phyloP scores from a whole-genome alignment of 2,329 filamentous ascomycete species.

The Bipolaris gigantea region DNA sequence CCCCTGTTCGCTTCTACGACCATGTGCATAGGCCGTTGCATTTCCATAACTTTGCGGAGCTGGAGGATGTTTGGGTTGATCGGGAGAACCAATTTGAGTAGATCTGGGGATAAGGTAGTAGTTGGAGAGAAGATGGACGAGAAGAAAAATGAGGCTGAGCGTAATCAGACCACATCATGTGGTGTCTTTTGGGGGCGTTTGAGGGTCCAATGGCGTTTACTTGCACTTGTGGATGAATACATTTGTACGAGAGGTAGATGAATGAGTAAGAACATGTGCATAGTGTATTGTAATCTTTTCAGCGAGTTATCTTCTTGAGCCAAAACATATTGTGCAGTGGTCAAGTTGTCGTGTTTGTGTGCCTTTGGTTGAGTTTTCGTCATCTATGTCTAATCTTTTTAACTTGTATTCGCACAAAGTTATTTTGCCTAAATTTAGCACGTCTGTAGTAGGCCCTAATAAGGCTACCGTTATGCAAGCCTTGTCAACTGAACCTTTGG shows the following conservation, averaged over 20 bases:
- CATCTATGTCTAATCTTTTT: background rate
- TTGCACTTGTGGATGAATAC: background rate
- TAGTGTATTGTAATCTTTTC: constrained; percentile 26
- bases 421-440: no score
- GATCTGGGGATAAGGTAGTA: background rate
- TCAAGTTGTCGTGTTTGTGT: background rate
- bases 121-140: background rate
- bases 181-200: constrained; percentile 11
- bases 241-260: constrained; percentile 7
- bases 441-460: no score
- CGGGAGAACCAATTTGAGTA: constrained; percentile 83
- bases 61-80: constrained; percentile 97
- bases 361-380: background rate
- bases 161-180: background rate
- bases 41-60: constrained; percentile 95
- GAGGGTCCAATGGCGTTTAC: constrained; percentile 13
- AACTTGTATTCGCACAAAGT: background rate
- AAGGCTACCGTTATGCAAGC: no score
- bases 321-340: background rate
- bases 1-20: constrained; percentile 84
- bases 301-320: constrained; percentile 5
- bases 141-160: background rate
- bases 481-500: no score
- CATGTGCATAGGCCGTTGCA: constrained; percentile 89
- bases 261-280: constrained; percentile 18